phyloP scores from a whole-genome alignment of 2,329 filamentous ascomycete species.

The Diaporthe nobilis region DNA sequence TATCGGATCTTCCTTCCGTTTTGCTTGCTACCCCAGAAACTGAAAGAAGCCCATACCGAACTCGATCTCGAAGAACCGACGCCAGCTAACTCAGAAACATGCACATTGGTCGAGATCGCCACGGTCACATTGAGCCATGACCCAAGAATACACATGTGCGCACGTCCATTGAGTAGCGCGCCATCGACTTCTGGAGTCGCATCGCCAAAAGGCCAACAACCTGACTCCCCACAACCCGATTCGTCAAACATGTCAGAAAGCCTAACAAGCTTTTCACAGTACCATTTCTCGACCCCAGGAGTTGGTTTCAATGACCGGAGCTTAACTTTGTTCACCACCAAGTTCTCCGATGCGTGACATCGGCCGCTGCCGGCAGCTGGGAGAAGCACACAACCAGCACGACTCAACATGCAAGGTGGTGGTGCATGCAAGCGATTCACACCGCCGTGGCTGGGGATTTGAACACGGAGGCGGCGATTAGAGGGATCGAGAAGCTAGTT shows the following conservation, averaged over 20 bases:
- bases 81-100: not conserved
- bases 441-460: not conserved
- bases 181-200: slow-evolving; percentile 14
- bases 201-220: not conserved
- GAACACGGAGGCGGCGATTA: not conserved
- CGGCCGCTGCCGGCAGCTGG: slow-evolving; percentile 13
- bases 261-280: slow-evolving; percentile 5
- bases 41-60: not conserved
- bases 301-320: slow-evolving; percentile 23
- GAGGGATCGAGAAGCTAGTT: not conserved
- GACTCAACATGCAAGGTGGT: slow-evolving; percentile 2
- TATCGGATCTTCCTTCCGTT: not conserved
- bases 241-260: slow-evolving; percentile 5
- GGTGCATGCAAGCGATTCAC: slow-evolving; percentile 13
- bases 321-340: slow-evolving; percentile 25
- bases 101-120: not conserved
- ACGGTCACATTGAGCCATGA: not conserved
- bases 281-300: not conserved
- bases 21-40: not conserved
- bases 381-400: not conserved
- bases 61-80: not conserved
- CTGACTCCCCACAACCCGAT: slow-evolving; percentile 18
- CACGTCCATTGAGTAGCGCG: not conserved
- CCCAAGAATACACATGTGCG: not conserved
- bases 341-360: slow-evolving; percentile 12